Base-by-base conservation (phyloP, 225 moss, liverwort and hornwort species). In the Thuidium tamariscinum region DNA sequence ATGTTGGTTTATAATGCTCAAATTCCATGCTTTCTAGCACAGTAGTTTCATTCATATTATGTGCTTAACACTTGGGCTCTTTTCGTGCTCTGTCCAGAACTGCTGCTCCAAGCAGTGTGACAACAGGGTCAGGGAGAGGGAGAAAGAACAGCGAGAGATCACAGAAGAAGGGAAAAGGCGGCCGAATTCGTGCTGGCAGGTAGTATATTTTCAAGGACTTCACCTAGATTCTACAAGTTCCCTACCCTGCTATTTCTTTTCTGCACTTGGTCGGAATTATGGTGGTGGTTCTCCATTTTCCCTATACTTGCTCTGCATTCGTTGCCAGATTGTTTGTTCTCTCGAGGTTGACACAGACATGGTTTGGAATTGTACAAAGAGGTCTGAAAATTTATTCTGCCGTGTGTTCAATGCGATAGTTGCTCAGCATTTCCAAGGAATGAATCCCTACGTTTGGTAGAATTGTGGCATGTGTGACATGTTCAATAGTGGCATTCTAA, bases 161-260 rank as follows among this genome's bases (percentile, higher is more conserved):
- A 16, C 94, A 93, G 85, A 90, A 90, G 85, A 96, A 95, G 91
- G 88, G 90, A 17, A 92, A 89, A 90, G 95, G 96, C 32, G 96
- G 96, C 57, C 95, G 94, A 89, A 98, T 98, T 86, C 93, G 96
- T 77, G 96, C 97, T 86, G 97, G 97, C 91, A 95, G 93, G 95
- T 95, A 84, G 52, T 76, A 11, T 26, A 57, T 67, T 61, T 65
- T 75, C 8, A 66, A 74, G 41, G 54, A 51, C 48, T 55, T 62
- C n/a, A 39, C 60, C 79, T 83, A n/a, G 26, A 65, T 60, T 32
- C 30, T 83, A 54, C 23, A 37, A 71, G 19, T 19, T 10, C 57
- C 22, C 41, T 66, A 59, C 59, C n/a, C 56, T 81, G 32, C 36
- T 78, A 68, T 67, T 61, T 83, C 65, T 73, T 13, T 48, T 37